Evolutionary conservation across 768 basidiomycete genomes (phyloP).

Genomic region (Termitomyces heimii): DNA sequence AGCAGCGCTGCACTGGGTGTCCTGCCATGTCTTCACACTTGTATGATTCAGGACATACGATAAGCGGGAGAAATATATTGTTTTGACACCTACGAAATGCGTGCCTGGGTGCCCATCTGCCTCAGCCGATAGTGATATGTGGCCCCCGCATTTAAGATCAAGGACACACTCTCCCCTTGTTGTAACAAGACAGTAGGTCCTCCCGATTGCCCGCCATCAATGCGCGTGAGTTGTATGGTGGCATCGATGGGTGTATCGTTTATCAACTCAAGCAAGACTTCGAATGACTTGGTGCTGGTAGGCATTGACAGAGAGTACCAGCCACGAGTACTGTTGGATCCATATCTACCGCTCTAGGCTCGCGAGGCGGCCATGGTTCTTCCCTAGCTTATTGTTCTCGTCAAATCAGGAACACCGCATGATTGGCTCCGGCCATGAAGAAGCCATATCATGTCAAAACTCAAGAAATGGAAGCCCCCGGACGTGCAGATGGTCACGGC

Average conservation of each 20-base stretch:
- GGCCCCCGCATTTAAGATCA: constrained; percentile 43
- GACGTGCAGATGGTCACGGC: background rate
- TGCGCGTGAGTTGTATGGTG: constrained; percentile 32
- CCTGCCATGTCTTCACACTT: constrained; percentile 42
- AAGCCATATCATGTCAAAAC: constrained; percentile 3
- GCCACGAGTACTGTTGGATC: background rate
- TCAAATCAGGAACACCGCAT: constrained; percentile 16
- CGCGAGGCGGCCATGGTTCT: constrained; percentile 7
- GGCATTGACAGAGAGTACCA: constrained; percentile 26
- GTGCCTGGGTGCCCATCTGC: constrained; percentile 30
- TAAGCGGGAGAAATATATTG: background rate
- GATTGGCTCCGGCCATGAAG: constrained; percentile 9
- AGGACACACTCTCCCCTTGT: constrained; percentile 33
- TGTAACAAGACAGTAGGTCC: constrained; percentile 33
- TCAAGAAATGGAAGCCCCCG: background rate
- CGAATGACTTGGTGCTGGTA: constrained; percentile 46
- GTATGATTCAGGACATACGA: background rate
- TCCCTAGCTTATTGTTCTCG: constrained; percentile 25
- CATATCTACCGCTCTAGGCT: constrained; percentile 11
- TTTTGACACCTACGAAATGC: constrained; percentile 36
- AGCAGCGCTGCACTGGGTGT: constrained; percentile 29
- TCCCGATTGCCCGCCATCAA: constrained; percentile 18
- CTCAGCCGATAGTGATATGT: constrained; percentile 42
- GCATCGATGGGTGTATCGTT: constrained; percentile 39
- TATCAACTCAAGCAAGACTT: constrained; percentile 43